Evolutionary conservation across 306 rosid genomes (phyloP).

Genomic region (Prosopis cineraria): DNA sequence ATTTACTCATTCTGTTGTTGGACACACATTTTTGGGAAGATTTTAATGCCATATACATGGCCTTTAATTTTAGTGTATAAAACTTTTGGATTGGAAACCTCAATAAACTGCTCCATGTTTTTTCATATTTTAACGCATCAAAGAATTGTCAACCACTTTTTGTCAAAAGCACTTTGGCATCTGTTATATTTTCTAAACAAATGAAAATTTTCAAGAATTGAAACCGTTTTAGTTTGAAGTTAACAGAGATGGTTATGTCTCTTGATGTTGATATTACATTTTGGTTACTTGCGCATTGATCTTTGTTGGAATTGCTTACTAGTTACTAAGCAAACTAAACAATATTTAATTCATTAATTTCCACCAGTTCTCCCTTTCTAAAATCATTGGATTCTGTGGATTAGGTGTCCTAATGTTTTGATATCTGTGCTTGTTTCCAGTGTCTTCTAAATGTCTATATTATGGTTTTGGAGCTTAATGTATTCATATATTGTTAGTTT

Average conservation of each 20-base stretch:
- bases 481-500: not conserved
- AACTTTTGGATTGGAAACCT: not conserved
- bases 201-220: not conserved
- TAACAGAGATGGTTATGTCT: constrained; percentile 5
- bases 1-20: constrained; percentile 17
- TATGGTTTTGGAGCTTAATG: not conserved
- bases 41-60: constrained; percentile 13
- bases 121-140: not conserved
- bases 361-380: not conserved
- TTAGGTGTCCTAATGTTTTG: constrained; percentile 22
- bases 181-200: not conserved
- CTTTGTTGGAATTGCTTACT: not conserved
- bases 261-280: constrained; percentile 5
- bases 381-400: constrained; percentile 20
- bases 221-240: not conserved
- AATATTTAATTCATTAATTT: not conserved
- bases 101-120: not conserved
- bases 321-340: not conserved
- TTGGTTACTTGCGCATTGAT: not conserved
- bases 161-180: not conserved
- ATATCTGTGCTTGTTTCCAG: constrained; percentile 10
- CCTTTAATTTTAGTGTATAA: not conserved
- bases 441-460: constrained; percentile 16
- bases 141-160: constrained; percentile 9
- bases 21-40: constrained; percentile 20